These are phyloP conservation scores for Prunus mume DNA, from an alignment of 306 rosid genomes.

Conservation along the genomic window DNA sequence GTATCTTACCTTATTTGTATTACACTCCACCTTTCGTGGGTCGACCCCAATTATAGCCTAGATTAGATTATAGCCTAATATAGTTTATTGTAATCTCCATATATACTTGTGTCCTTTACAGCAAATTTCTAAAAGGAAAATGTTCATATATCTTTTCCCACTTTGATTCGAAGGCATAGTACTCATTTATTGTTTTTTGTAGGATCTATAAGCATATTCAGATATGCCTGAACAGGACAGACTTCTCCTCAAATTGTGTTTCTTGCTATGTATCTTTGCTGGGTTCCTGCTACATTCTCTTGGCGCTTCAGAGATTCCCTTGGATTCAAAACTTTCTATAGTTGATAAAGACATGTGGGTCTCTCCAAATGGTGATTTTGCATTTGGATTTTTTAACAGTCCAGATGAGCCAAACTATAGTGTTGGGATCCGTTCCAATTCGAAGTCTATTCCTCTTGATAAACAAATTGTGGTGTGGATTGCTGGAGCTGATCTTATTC, in stretches of 20 bases:
- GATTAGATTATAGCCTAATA: no score
- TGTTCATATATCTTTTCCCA: no score
- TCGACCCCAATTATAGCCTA: no score
- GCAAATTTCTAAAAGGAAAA: no score
- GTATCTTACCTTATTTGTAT: no score
- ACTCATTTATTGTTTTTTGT: slow-evolving; percentile 12
- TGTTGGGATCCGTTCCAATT: slow-evolving; percentile 63
- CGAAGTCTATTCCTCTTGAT: slow-evolving; percentile 47
- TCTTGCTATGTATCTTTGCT: slow-evolving; percentile 34
- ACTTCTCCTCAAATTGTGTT: slow-evolving; percentile 28
- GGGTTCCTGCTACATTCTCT: slow-evolving; percentile 42
- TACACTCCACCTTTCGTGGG: no score
- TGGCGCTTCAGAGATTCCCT: slow-evolving; percentile 47
- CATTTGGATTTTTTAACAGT: slow-evolving; percentile 58
- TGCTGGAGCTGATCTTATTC: slow-evolving; percentile 52
- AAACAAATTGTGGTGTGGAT: slow-evolving; percentile 63
- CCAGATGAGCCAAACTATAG: slow-evolving; percentile 55
- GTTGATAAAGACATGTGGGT: slow-evolving; percentile 51
- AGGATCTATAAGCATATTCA: slow-evolving; percentile 25
- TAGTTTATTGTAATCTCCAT: no score
- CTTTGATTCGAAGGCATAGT: background rate
- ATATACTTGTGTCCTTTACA: no score
- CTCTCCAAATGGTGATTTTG: slow-evolving; percentile 72
- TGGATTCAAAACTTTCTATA: slow-evolving; percentile 64
- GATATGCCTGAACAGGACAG: slow-evolving; percentile 50